phyloP scores from a whole-genome alignment of 371 early-diverging fungal species.

The Smittium culicis region DNA sequence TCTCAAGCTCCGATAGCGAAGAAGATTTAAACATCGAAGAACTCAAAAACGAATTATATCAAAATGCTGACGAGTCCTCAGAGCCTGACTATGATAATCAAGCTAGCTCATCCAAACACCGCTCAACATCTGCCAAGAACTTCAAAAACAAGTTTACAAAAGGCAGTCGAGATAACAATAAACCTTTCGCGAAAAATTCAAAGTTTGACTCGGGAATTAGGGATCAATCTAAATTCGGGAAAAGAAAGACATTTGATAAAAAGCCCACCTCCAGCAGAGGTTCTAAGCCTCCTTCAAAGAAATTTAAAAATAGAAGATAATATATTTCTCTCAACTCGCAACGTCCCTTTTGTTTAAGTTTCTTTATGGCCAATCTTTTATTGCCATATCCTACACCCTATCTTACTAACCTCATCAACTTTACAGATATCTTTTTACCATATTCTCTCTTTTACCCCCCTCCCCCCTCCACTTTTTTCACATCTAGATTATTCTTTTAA shows the following conservation, averaged over 20 bases:
- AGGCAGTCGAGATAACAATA: neutral
- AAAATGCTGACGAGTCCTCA: neutral
- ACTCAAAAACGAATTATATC: neutral
- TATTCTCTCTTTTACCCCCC: too few relatives aligned
- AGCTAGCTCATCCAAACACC: neutral
- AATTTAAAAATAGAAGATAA: neutral
- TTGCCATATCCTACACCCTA: too few relatives aligned
- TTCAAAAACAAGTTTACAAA: neutral
- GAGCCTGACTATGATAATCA: neutral
- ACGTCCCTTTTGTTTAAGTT: too few relatives aligned
- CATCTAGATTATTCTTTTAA: too few relatives aligned
- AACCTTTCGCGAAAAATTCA: neutral
- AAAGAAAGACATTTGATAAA: neutral
- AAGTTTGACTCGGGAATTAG: neutral
- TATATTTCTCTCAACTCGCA: too few relatives aligned
- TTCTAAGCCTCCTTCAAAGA: neutral
- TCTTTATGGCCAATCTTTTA: too few relatives aligned
- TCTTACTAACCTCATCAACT: too few relatives aligned
- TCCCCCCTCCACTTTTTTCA: too few relatives aligned
- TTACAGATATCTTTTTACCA: too few relatives aligned
- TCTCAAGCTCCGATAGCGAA: neutral
- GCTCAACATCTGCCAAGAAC: neutral
- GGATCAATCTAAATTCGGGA: neutral
- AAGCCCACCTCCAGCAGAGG: neutral
- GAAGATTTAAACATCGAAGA: neutral